Base-by-base conservation (phyloP, 2,329 filamentous ascomycete species). In the Allantophomopsis cytisporea region DNA sequence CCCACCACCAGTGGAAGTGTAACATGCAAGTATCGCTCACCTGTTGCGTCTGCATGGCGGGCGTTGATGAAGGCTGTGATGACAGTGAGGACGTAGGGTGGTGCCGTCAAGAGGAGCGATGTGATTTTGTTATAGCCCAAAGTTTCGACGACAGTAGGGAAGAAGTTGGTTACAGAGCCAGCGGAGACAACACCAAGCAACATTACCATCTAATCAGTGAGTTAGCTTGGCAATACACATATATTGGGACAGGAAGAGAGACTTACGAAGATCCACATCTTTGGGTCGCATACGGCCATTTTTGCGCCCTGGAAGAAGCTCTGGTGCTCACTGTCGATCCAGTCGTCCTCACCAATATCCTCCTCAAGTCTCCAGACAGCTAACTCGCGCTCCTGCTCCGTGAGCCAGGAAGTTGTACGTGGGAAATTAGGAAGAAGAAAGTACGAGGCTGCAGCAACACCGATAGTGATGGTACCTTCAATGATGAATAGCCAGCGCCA, bases 401-500 rank as follows among this genome's bases (percentile, higher is more conserved):
- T 66, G 18, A 78, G 57, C 72, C 72, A 77, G 15, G 49, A 48
- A 0, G 71, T 75, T 7, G 70, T 75, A 32, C 68, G 64, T 2
- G 80, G 80, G 45, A 82, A 81, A 52, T 84, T 73, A 1, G 80
- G 80, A 12, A 86, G 61, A 21, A 83, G 58, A 47, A 73, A 75
- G 51, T 67, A 68, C 2, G 75, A 65, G 1, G 54, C 48, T 5
- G 74, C 53, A 12, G 80, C 78, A 20, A 84, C 64, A 5, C 60
- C 61, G 17, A 84, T 60, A 1, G 80, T 84, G 42, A 80, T 66
- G 13, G 66, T 63, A 17, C 80, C 80, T 54, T 85, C 80, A 31
- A 84, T 75, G 39, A 85, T 76, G 58, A 83, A 83, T 0, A 82
- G 60, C 71, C 71, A 79, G 11, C 76, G 63, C 79, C 69, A 85